A percentile compares a stretch with the other conserved stretches of the same genome.
These are phyloP conservation scores for Fermentozyma sake DNA, from an alignment of 1,139 yeast genomes.

Conservation along the genomic window DNA sequence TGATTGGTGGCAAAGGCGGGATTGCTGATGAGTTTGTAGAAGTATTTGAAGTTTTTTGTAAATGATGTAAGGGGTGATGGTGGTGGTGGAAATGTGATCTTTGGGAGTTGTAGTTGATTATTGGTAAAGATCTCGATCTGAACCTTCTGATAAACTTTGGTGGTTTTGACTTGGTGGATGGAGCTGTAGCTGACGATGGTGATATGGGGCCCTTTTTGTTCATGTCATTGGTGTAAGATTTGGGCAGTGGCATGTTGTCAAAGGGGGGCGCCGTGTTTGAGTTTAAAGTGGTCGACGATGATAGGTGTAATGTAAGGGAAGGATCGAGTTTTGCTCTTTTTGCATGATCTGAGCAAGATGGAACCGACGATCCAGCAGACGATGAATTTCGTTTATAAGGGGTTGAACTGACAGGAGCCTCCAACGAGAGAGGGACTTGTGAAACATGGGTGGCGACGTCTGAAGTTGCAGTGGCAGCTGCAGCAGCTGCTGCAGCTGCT, in stretches of 20 bases:
- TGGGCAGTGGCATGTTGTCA: too few species aligned
- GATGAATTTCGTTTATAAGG: too few species aligned
- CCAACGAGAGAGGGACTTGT: slow-evolving; percentile 6
- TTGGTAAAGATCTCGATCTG: slow-evolving; percentile 41
- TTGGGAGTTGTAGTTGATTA: slow-evolving; percentile 31
- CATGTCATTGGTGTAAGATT: too few species aligned
- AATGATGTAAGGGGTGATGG: slow-evolving; percentile 14
- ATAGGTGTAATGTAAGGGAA: too few species aligned
- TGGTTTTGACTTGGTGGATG: slow-evolving; percentile 20
- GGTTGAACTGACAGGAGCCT: too few species aligned
- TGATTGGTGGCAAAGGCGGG: slow-evolving; percentile 74
- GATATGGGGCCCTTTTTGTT: not conserved
- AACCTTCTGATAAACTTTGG: slow-evolving; percentile 38
- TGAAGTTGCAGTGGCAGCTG: slow-evolving; percentile 4
- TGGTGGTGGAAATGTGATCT: slow-evolving; percentile 14
- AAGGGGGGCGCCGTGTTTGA: too few species aligned
- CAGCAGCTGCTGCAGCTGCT: slow-evolving; percentile 6
- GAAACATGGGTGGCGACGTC: slow-evolving; percentile 16
- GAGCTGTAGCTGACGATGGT: slow-evolving; percentile 1
- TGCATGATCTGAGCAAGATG: too few species aligned
- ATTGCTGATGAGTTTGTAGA: slow-evolving; percentile 10
- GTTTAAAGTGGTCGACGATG: slow-evolving; percentile 2
- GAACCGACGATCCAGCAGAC: slow-evolving; percentile 6
- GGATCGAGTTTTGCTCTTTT: slow-evolving; percentile 7
- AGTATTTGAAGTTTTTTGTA: slow-evolving; percentile 9